Evolutionary conservation across 2,329 filamentous ascomycete genomes (phyloP).

Genomic region (Byssothecium circinans): DNA sequence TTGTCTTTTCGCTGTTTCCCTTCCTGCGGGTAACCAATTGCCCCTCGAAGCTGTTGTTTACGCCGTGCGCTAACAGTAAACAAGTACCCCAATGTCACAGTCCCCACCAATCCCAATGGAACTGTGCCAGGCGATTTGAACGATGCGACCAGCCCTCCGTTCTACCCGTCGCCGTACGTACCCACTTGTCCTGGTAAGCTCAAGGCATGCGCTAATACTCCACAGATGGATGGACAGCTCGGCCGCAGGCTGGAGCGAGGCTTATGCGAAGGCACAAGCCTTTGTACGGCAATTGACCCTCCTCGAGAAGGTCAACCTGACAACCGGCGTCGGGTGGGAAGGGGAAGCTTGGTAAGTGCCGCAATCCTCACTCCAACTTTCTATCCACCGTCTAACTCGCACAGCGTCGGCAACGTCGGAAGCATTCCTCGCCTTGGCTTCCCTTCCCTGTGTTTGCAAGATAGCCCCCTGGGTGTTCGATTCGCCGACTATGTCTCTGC

Average conservation of each 20-base stretch:
- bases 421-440: constrained; percentile 70
- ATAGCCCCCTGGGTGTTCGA: constrained; percentile 79
- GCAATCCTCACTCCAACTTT: too few relatives aligned
- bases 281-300: constrained; percentile 85
- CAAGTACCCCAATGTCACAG: constrained; percentile 33
- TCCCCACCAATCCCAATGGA: constrained; percentile 15
- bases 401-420: constrained; percentile 71
- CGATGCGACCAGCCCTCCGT: constrained; percentile 58
- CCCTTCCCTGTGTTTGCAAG: constrained; percentile 79
- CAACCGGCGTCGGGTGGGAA: constrained; percentile 79
- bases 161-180: constrained; percentile 73
- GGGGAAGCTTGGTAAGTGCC: constrained; percentile 32
- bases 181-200: neutral
- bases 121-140: constrained; percentile 22
- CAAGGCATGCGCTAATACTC: constrained; percentile 6
- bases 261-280: constrained; percentile 72
- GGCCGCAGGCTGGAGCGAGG: constrained; percentile 70
- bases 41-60: constrained; percentile 21
- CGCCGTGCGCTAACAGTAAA: constrained; percentile 27
- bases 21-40: constrained; percentile 32
- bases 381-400: neutral
- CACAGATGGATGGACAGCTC: constrained; percentile 70
- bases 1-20: constrained; percentile 35
- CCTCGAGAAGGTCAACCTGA: constrained; percentile 90
- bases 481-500: constrained; percentile 78